Evolutionary conservation across 305 asterid genomes (phyloP).

Genomic region (Petunia hybrid): DNA sequence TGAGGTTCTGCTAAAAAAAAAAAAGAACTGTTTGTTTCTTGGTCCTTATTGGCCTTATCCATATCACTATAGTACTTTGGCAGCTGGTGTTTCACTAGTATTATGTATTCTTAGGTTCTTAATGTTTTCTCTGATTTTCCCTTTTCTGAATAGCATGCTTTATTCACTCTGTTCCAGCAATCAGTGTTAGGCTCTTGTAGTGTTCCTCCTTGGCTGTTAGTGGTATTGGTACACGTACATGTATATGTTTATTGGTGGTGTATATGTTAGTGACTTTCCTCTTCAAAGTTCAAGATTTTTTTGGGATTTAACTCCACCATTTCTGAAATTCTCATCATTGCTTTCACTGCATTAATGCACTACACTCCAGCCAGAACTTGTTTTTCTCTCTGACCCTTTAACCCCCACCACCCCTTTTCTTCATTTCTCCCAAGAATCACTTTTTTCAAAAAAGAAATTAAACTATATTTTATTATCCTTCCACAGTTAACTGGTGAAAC

Average conservation of each 20-base stretch:
- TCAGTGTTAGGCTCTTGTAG: conserved; percentile 43
- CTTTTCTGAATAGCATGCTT: conserved; percentile 43
- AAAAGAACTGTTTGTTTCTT: conserved; percentile 36
- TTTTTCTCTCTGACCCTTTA: conserved; percentile 12
- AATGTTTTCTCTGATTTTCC: conserved; percentile 45
- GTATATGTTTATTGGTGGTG: conserved; percentile 41
- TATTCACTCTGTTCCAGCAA: conserved; percentile 43
- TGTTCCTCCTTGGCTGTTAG: conserved; percentile 56
- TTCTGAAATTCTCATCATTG: conserved; percentile 61
- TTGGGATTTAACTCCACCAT: conserved; percentile 44
- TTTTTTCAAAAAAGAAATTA: conserved; percentile 21
- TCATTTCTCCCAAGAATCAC: conserved; percentile 31
- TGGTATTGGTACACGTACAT: conserved; percentile 31
- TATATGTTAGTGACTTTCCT: conserved; percentile 42
- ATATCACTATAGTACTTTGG: conserved; percentile 40
- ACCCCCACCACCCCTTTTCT: conserved; percentile 30
- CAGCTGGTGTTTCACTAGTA: conserved; percentile 44
- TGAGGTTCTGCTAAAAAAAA: conserved; percentile 12
- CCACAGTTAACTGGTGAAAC: conserved; percentile 96
- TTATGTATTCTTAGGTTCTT: conserved; percentile 39
- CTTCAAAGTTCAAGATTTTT: conserved; percentile 31
- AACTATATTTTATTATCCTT: conserved; percentile 28
- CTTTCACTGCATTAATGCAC: conserved; percentile 58
- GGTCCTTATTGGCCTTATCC: conserved; percentile 61
- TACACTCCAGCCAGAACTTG: conserved; percentile 36